Evolutionary conservation across 805 yeast genomes (phyloP), one percentile per base, ranked within the genome.

Genomic region (Teunomyces lycoperdinae): DNA sequence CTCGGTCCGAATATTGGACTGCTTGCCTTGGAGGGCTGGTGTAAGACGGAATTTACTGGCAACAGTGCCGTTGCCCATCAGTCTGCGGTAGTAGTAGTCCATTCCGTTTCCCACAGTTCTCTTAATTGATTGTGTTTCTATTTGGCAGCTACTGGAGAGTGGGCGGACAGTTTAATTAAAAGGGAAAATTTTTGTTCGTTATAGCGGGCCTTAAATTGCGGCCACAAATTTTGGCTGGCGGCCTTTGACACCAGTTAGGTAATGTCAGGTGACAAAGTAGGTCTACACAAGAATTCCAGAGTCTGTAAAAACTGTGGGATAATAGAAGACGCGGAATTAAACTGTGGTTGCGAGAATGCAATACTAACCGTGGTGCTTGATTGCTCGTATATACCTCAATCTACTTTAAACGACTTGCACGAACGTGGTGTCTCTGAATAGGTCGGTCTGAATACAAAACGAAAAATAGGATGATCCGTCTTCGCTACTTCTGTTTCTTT

Each of bases 31-130:
- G 1, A 53, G 44, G n/a, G 50, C 46, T 13, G 48, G 36, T 14
- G 35, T 24, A 53, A 64, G 53, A 13, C 71, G 60, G 57, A 70
- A 70, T 52, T 69, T 70, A 52, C 67, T 61, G 31, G 74, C 57
- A 43, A 67, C 58, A 13, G 73, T 59, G 13, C 74, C 74, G 51
- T 69, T 68, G 7, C 72, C 72, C 69, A 69, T 60, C 62, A 58
- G 67, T 47, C 64, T 68, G 24, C 65, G 58, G 52, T 70, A 69
- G 56, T 63, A 69, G 44, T 61, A 60, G 50, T 69, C 71, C 74
- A 70, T 69, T 17, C 27, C 6, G 34, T 26, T 20, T 20, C 24
- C 24, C 28, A 14, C 34, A 24, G 14, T 14, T 24, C 9, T 44
- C 29, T n/a, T 28, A 13, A 26, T 14, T 17, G 3, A 7, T 14